Evolutionary conservation across 352 stramenopile species (phyloP), one percentile per base, ranked within the genome.

Genomic region (Phytophthora rubi): DNA sequence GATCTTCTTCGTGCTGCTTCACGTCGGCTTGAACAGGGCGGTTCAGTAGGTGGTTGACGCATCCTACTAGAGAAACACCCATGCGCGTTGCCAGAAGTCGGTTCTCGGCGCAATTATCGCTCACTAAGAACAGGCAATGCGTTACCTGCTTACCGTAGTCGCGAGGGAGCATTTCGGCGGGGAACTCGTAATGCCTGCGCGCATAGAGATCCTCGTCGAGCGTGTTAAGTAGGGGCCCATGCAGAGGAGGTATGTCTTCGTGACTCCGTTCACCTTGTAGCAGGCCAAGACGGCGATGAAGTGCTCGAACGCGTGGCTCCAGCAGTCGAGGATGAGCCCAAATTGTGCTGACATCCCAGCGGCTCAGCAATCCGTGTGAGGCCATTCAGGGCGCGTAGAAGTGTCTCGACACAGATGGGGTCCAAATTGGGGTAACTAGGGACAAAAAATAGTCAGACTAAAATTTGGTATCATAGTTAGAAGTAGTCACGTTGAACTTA

Each of bases 271-370:
- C 12, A 67, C 37, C 18, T 57, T 53, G 21, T 53, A 63, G 16
- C 42, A 58, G 18, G 30, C n/a, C 12, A 68, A 68, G 6, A 68
- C 53, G 8, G 62, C 62, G 10, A 68, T 30, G 44, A 49, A 62
- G 32, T 62, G n/a, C 39, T 62, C 52, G 7, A 32, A 69, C 4
- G n/a, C 32, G 30, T 69, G 62, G 33, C 30, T 63, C 42, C 16
- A 69, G 3, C 62, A 39, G 44, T 62, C 62, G 47, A 68, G 44
- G 4, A 62, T 42, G 32, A 68, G 30, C 7, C 61, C 61, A 48
- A 68, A 61, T 13, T 26, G 33, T 4, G 35, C 48, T 1, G 59
- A 48, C 30, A 49, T 55, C 18, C 61, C 49, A 6, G 51, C 12
- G 13, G 39, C 13, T 47, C 39, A 2, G 7, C 39, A 47, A 47